phyloP scores from a whole-genome alignment of 2,329 filamentous ascomycete species.

The Arthrobotrys pseudoclavata region DNA sequence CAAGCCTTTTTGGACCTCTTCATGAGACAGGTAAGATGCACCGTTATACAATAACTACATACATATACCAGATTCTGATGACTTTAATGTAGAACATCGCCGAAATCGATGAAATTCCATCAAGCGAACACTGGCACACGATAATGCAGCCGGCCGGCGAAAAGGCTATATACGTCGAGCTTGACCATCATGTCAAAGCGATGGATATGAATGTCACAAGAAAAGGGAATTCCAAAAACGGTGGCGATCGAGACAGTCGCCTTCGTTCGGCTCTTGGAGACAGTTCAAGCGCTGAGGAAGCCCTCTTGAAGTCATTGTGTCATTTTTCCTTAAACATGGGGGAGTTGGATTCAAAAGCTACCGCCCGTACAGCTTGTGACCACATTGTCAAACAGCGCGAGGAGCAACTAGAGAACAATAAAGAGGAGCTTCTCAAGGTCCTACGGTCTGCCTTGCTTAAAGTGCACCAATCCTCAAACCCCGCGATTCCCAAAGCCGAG shows the following conservation, averaged over 20 bases:
- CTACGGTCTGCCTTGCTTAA: slow-evolving; percentile 52
- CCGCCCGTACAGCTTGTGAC: slow-evolving; percentile 64
- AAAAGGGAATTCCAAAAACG: slow-evolving; percentile 65
- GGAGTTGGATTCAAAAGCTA: slow-evolving; percentile 15
- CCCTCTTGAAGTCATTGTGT: slow-evolving; percentile 69
- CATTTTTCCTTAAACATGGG: slow-evolving; percentile 64
- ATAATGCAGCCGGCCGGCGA: slow-evolving; percentile 69
- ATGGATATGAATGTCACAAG: slow-evolving; percentile 68
- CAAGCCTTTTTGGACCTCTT: slow-evolving; percentile 71
- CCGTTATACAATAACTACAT: neutral
- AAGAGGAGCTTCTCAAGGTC: slow-evolving; percentile 61
- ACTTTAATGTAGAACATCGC: slow-evolving; percentile 65
- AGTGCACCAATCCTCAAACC: slow-evolving; percentile 4
- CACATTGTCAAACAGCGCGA: slow-evolving; percentile 64
- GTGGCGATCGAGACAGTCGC: slow-evolving; percentile 66
- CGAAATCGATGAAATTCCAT: slow-evolving; percentile 68
- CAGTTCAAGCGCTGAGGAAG: slow-evolving; percentile 70
- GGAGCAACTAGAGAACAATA: slow-evolving; percentile 62
- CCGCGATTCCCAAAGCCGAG: slow-evolving; percentile 25
- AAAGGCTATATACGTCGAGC: slow-evolving; percentile 71
- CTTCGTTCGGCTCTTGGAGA: slow-evolving; percentile 69
- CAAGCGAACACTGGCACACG: slow-evolving; percentile 67
- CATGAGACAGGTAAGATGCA: slow-evolving; percentile 62
- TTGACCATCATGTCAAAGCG: slow-evolving; percentile 71
- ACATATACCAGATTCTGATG: slow-evolving; percentile 1